Evolutionary conservation across 306 rosid genomes (phyloP).

Genomic region (Citrullus amarus): DNA sequence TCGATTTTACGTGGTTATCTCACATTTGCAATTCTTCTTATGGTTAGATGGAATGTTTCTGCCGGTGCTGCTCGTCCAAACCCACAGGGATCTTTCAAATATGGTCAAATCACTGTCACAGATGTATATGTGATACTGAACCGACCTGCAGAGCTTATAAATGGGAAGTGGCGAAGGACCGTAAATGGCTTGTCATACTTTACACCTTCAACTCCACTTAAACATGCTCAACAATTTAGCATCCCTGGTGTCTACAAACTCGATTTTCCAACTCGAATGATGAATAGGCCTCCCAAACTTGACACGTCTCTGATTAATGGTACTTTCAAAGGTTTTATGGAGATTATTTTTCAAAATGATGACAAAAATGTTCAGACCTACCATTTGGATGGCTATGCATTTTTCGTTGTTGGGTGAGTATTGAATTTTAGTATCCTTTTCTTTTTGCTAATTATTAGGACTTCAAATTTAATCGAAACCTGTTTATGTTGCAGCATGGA

Average conservation of each 20-base stretch:
- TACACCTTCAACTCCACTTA: constrained; percentile 57
- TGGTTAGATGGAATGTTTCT: constrained; percentile 55
- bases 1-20: not conserved
- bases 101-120: constrained; percentile 67
- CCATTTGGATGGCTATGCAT: constrained; percentile 75
- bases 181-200: constrained; percentile 75
- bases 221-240: constrained; percentile 54
- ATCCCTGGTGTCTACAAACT: constrained; percentile 68
- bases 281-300: constrained; percentile 35
- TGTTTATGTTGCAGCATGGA: constrained; percentile 60
- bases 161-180: constrained; percentile 41
- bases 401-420: constrained; percentile 70
- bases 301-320: constrained; percentile 74
- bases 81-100: constrained; percentile 83
- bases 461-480: not conserved
- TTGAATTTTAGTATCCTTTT: not conserved
- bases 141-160: constrained; percentile 37
- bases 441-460: not conserved
- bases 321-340: constrained; percentile 72
- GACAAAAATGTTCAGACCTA: constrained; percentile 58
- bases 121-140: constrained; percentile 51
- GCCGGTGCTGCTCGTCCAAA: constrained; percentile 92
- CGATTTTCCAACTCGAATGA: constrained; percentile 60
- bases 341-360: constrained; percentile 69
- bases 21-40: not conserved